These are phyloP conservation scores for Trichosporon faecale DNA, from an alignment of 1,284 basidiomycete genomes.

Conservation along the genomic window DNA sequence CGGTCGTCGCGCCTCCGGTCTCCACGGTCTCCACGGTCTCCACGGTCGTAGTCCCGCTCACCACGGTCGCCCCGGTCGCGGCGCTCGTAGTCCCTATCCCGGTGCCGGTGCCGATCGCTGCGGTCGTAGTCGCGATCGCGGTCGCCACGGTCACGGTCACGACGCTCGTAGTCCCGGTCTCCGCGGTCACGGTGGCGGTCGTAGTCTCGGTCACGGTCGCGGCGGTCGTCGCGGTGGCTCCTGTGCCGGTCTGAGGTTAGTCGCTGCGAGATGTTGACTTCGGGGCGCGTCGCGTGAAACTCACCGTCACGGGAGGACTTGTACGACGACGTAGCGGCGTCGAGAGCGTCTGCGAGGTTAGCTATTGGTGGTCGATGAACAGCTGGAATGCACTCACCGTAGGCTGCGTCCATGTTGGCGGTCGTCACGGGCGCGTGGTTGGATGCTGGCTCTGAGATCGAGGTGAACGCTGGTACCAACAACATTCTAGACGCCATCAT, in stretches of 20 bases:
- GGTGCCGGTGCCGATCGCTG: conserved; percentile 22
- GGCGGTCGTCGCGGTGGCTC: conserved; percentile 26
- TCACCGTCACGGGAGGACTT: conserved; percentile 26
- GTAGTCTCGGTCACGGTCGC: conserved; percentile 9
- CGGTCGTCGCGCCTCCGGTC: conserved; percentile 19
- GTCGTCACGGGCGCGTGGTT: not conserved
- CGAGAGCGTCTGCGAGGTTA: conserved; percentile 29
- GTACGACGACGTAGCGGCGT: conserved; percentile 35
- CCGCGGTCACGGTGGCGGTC: conserved; percentile 19
- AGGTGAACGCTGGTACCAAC: not conserved
- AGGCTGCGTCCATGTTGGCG: conserved; percentile 34
- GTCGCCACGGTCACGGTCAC: conserved; percentile 16
- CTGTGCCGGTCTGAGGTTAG: conserved; percentile 20
- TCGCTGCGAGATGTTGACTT: not conserved
- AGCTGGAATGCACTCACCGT: conserved; percentile 25
- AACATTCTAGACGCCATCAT: conserved; percentile 2
- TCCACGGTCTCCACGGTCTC: conserved; percentile 20
- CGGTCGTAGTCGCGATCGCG: conserved; percentile 19
- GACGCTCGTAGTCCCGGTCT: conserved; percentile 15
- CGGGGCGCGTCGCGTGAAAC: not conserved
- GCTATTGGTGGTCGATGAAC: not conserved
- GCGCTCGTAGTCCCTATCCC: conserved; percentile 10
- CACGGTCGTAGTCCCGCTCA: conserved; percentile 17
- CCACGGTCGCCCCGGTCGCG: conserved; percentile 11
- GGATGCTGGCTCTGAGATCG: conserved; percentile 2